These are phyloP conservation scores for Saccharomycopsis sp. DNA, from an alignment of 805 yeast species.

Conservation along the genomic window DNA sequence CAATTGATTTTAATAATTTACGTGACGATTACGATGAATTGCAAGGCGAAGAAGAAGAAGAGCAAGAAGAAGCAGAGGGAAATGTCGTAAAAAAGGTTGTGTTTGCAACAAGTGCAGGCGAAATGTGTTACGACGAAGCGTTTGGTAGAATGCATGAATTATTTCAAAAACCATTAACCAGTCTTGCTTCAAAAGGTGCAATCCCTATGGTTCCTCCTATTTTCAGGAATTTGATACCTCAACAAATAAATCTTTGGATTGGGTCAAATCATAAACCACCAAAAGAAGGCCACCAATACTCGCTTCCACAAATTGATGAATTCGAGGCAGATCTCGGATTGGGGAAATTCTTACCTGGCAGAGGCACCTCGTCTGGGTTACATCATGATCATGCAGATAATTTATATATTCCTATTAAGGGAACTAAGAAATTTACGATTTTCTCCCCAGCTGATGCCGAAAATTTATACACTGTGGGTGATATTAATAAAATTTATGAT, in stretches of 20 bases:
- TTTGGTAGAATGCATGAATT: slow-evolving; percentile 41
- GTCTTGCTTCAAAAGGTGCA: slow-evolving; percentile 26
- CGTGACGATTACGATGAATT: slow-evolving; percentile 23
- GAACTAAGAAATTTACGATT: slow-evolving; percentile 59
- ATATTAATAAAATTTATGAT: slow-evolving; percentile 41
- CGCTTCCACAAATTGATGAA: slow-evolving; percentile 6
- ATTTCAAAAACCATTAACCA: slow-evolving; percentile 56
- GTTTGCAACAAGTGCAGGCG: slow-evolving; percentile 23
- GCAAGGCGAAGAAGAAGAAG: slow-evolving; percentile 20
- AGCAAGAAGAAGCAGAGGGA: slow-evolving; percentile 26
- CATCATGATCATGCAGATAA: slow-evolving; percentile 83
- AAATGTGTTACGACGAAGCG: slow-evolving; percentile 30
- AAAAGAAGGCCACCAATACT: slow-evolving; percentile 17
- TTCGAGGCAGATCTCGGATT: slow-evolving; percentile 32
- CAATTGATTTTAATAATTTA: too few species aligned
- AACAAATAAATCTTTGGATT: slow-evolving; percentile 72
- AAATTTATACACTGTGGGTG: slow-evolving; percentile 58
- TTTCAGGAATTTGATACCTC: slow-evolving; percentile 45
- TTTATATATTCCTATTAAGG: slow-evolving; percentile 53
- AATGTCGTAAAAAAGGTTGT: slow-evolving; percentile 30
- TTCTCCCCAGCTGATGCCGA: slow-evolving; percentile 57
- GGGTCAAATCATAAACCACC: slow-evolving; percentile 34
- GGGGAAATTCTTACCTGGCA: slow-evolving; percentile 51
- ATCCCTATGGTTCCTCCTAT: slow-evolving; percentile 38
- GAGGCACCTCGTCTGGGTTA: slow-evolving; percentile 62